These are phyloP conservation scores for Russula lepida DNA, from an alignment of 768 basidiomycete species.

Conservation along the genomic window DNA sequence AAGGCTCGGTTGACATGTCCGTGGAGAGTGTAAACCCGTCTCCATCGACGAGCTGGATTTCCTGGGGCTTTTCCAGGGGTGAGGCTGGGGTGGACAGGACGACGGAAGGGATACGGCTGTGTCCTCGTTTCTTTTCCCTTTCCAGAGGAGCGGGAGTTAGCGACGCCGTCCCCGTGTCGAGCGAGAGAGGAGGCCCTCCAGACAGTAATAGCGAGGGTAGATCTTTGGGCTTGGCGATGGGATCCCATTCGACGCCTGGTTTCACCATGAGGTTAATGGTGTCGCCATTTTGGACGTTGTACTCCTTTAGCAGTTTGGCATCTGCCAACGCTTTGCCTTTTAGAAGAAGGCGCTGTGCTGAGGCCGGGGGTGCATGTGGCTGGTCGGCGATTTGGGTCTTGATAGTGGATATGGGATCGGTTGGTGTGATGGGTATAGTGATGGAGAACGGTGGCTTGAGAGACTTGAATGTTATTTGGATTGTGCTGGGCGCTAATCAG, in stretches of 20 bases:
- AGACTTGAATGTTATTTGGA: constrained; percentile 83
- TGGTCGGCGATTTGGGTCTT: constrained; percentile 67
- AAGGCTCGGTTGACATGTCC: constrained; percentile 28
- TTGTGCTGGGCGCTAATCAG: constrained; percentile 28
- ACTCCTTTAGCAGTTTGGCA: constrained; percentile 83
- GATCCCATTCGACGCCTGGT: constrained; percentile 60
- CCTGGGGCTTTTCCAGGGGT: constrained; percentile 36
- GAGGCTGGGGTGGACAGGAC: constrained; percentile 67
- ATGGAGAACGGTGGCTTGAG: constrained; percentile 77
- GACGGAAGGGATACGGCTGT: constrained; percentile 67
- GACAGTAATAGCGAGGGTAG: constrained; percentile 10
- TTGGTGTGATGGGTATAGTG: constrained; percentile 60
- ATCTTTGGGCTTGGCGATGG: constrained; percentile 31
- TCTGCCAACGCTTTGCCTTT: constrained; percentile 94
- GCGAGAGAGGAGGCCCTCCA: constrained; percentile 1
- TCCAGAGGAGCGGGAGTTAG: constrained; percentile 20
- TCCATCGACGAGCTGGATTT: constrained; percentile 66
- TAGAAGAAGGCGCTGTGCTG: constrained; percentile 77
- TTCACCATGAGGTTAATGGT: constrained; percentile 85
- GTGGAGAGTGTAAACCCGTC: constrained; percentile 38
- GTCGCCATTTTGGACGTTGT: constrained; percentile 71
- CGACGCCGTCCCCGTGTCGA: constrained; percentile 3
- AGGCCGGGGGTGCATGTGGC: constrained; percentile 63
- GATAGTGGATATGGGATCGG: constrained; percentile 76
- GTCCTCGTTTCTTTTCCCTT: constrained; percentile 33